These are phyloP conservation scores for Pholiota conissans DNA, from an alignment of 768 basidiomycete genomes.

Conservation along the genomic window DNA sequence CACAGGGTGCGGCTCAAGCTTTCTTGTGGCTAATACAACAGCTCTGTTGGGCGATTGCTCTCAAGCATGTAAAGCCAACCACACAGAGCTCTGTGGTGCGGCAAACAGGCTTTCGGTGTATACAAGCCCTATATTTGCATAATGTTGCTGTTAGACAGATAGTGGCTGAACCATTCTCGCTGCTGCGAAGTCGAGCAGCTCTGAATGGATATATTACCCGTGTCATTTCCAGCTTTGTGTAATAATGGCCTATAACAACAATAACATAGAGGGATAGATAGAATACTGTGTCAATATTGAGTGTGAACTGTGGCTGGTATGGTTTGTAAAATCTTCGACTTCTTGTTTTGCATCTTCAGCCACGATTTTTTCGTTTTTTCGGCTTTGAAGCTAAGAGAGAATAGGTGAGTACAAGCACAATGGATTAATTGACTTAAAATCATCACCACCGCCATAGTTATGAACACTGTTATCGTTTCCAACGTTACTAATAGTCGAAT, in stretches of 20 bases:
- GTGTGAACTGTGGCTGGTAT: too few relatives aligned
- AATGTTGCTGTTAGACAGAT: too few relatives aligned
- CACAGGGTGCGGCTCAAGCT: constrained; percentile 12
- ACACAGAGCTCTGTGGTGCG: constrained; percentile 14
- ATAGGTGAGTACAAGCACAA: too few relatives aligned
- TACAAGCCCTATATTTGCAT: background rate
- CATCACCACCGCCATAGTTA: background rate
- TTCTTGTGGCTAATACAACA: constrained; percentile 1
- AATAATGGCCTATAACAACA: background rate
- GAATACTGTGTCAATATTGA: too few relatives aligned
- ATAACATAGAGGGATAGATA: background rate
- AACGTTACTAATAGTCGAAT: background rate
- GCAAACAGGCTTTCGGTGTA: constrained; percentile 5
- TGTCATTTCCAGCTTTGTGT: too few relatives aligned
- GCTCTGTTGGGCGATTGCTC: constrained; percentile 10
- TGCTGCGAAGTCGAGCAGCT: too few relatives aligned
- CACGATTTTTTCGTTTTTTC: too few relatives aligned
- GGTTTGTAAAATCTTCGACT: too few relatives aligned
- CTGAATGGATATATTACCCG: too few relatives aligned
- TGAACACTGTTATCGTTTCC: background rate
- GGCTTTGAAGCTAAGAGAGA: too few relatives aligned
- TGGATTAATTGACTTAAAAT: background rate
- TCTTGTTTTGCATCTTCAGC: too few relatives aligned
- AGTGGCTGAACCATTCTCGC: too few relatives aligned
- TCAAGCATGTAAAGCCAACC: constrained; percentile 10